These are phyloP conservation scores for Nigrograna mackinnonii DNA, from an alignment of 2,329 filamentous ascomycete genomes.

Conservation along the genomic window DNA sequence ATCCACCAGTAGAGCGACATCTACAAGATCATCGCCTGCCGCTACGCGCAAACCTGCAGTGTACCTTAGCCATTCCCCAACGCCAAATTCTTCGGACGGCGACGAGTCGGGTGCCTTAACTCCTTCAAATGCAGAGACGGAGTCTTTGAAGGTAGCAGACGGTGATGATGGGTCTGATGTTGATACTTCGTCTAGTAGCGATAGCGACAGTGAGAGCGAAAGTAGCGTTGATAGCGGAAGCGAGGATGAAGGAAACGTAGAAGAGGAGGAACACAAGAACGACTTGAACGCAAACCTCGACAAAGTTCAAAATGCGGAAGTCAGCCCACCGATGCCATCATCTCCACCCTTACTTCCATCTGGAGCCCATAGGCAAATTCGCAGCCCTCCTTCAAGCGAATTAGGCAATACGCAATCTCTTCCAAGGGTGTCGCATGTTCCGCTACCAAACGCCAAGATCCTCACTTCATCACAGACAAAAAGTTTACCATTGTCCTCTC, in stretches of 20 bases:
- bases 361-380: too few species aligned
- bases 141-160: not conserved
- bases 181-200: constrained; percentile 9
- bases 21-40: constrained; percentile 23
- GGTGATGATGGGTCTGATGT: constrained; percentile 9
- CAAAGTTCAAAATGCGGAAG: too few species aligned
- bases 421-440: too few species aligned
- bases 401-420: too few species aligned
- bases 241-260: constrained; percentile 12
- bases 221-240: constrained; percentile 4
- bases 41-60: constrained; percentile 20
- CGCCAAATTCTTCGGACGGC: constrained; percentile 18
- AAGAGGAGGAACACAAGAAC: constrained; percentile 8
- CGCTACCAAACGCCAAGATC: too few species aligned
- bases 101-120: constrained; percentile 12
- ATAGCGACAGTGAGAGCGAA: constrained; percentile 10
- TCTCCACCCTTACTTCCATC: too few species aligned
- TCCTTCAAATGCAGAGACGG: not conserved
- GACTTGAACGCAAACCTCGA: not conserved
- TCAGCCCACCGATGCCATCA: too few species aligned
- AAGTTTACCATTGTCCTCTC: too few species aligned
- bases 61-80: constrained; percentile 25
- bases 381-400: too few species aligned
- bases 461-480: too few species aligned
- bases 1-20: constrained; percentile 15